phyloP scores from a whole-genome alignment of 2,329 filamentous ascomycete species.

The Aspergillus proliferans region DNA sequence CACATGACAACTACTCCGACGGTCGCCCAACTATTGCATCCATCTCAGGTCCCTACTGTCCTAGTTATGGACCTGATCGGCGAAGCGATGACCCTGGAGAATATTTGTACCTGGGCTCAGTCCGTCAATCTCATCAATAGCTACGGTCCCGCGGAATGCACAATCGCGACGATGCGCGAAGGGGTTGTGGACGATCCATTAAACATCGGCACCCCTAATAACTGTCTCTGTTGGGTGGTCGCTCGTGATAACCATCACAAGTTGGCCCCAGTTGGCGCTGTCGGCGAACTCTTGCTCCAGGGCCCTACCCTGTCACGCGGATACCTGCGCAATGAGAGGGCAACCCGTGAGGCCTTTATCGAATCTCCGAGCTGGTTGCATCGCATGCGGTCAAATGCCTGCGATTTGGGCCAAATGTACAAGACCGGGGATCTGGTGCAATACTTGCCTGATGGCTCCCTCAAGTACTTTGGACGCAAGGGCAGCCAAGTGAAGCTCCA shows the following conservation, averaged over 20 bases:
- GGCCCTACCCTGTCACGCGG: conserved; percentile 22
- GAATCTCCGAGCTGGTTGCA: conserved; percentile 15
- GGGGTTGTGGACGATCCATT: neutral
- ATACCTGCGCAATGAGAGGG: conserved; percentile 18
- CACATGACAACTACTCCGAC: conserved; percentile 53
- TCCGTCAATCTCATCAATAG: conserved; percentile 30
- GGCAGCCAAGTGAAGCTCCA: conserved; percentile 25
- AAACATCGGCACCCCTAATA: conserved; percentile 28
- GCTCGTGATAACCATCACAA: conserved; percentile 27
- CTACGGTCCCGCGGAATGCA: conserved; percentile 36
- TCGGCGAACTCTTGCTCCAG: conserved; percentile 37
- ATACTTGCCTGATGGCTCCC: conserved; percentile 16
- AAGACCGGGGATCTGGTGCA: conserved; percentile 24
- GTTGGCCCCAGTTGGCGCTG: conserved; percentile 31
- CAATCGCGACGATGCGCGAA: conserved; percentile 20
- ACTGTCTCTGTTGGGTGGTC: conserved; percentile 33
- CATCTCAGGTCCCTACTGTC: conserved; percentile 32
- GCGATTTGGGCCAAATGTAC: conserved; percentile 10
- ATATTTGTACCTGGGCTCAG: conserved; percentile 30
- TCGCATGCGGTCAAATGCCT: neutral
- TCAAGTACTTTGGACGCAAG: conserved; percentile 18
- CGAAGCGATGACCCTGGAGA: conserved; percentile 13
- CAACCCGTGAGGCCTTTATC: conserved; percentile 17
- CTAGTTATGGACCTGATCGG: conserved; percentile 23
- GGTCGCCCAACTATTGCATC: conserved; percentile 40